Conservation (phyloP, 495 filamentous ascomycete genomes). For the Schizothecium vesticola region DNA sequence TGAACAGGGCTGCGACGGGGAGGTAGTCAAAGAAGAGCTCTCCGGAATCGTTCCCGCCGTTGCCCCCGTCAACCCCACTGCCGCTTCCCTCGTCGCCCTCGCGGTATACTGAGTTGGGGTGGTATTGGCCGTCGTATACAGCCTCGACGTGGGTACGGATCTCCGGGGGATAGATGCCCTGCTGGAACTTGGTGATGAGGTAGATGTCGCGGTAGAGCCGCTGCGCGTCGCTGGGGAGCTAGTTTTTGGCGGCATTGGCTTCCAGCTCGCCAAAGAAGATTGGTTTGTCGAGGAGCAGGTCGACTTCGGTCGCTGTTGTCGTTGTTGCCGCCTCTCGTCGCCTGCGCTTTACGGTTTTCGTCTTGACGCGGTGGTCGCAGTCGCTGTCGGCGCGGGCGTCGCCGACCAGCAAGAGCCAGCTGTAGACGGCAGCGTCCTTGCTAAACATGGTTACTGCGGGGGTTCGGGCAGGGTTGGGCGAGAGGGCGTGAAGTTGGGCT, state of each 20-base stretch:
- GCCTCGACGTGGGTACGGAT: conserved; percentile 4
- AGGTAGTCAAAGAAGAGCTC: conserved; percentile 9
- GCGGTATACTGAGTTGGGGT: neutral
- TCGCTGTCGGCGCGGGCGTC: too few relatives aligned
- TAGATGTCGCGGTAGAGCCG: conserved; percentile 7
- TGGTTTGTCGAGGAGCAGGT: conserved; percentile 8
- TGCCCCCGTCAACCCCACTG: too few relatives aligned
- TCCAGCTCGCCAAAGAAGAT: neutral
- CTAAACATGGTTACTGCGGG: too few relatives aligned
- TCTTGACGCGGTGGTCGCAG: too few relatives aligned
- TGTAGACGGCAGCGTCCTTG: too few relatives aligned
- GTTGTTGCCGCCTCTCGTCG: too few relatives aligned
- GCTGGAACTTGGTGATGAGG: neutral
- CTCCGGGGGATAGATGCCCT: conserved; percentile 8
- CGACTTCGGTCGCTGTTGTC: too few relatives aligned
- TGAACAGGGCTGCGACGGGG: conserved; percentile 4
- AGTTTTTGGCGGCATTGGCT: neutral
- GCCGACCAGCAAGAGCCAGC: too few relatives aligned
- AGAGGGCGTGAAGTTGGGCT: too few relatives aligned
- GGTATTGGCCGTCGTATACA: neutral
- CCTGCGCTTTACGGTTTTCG: too few relatives aligned
- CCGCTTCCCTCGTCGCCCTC: neutral
- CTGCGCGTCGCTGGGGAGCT: conserved; percentile 6
- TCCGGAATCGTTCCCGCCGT: too few relatives aligned
- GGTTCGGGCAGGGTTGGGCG: too few relatives aligned